Base-by-base conservation (phyloP, 129 eudicot species). In the Tagetes patula region DNA sequence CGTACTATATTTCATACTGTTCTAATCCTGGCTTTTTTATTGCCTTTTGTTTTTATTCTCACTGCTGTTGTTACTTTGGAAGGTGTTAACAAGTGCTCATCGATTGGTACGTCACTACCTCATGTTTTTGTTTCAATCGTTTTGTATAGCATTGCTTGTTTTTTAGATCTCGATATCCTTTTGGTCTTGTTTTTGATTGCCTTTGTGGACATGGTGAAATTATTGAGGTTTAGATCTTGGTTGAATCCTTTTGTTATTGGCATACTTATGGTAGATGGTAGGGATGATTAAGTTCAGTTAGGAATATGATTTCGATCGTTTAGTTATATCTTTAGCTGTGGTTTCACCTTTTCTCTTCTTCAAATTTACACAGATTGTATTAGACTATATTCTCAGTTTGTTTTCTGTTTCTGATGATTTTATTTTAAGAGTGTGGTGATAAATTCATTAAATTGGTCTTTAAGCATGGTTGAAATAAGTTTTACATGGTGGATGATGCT, bases 81-180 rank as follows among this genome's bases (percentile, higher is more conserved):
- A 89, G 98, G 96, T 78, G 98, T 87, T 83, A 89, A 92, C 88
- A 89, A 92, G 87, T 92, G 98, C 85, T 92, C 98, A 8, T 87
- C 98, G 0, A 72, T 92, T 46, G 96, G 98, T 92, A 85, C 66
- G 42, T 13, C 33, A 34, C 52, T 52, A 36, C n/a, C 41, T 13
- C 63, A 54, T 80, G n/a, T 38, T 37, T 41, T 67, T 20, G 40
- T 38, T 42, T 60, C 12, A 30, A 70, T 67, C 32, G 69, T 67
- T 67, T 33, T 67, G 30, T 8, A 31, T 69, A 54, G 54, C 52
- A 32, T 14, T 40, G 8, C 27, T 20, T 53, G 8, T 61, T 55
- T 59, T 70, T 53, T 73, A 43, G 69, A 46, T 73, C 78, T 74
- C 37, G 27, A 11, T 13, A 9, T 10, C 58, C 33, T 41, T 45